phyloP scores from a whole-genome alignment of 176 grass and related monocot genomes.

The Juncus effusus region DNA sequence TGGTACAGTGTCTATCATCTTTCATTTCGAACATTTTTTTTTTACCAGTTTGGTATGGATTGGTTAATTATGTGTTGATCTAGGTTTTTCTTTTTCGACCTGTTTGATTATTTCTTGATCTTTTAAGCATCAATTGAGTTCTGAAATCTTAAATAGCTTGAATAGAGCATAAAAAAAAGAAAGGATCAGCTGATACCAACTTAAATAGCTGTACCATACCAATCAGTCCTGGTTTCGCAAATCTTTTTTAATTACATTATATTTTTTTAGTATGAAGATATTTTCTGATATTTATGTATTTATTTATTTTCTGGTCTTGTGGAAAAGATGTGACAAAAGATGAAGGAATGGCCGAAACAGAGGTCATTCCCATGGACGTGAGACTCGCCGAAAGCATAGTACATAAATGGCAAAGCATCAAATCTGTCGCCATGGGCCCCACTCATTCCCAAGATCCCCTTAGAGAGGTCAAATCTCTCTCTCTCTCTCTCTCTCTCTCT shows the following conservation, averaged over 20 bases:
- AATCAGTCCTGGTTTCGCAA: too few species aligned
- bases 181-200: too few species aligned
- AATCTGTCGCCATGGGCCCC: slow-evolving; percentile 72
- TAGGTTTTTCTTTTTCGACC: too few species aligned
- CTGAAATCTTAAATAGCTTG: too few species aligned
- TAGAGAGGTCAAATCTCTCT: slow-evolving; percentile 51
- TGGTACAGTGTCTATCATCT: slow-evolving; percentile 9
- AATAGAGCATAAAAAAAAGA: too few species aligned
- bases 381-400: slow-evolving; percentile 70
- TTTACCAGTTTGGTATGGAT: too few species aligned
- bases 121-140: too few species aligned
- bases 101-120: too few species aligned
- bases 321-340: slow-evolving; percentile 31
- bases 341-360: slow-evolving; percentile 28
- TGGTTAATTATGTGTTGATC: too few species aligned
- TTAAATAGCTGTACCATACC: too few species aligned
- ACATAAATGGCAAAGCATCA: slow-evolving; percentile 82
- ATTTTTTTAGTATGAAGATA: background rate
- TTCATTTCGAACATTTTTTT: too few species aligned
- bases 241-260: too few species aligned
- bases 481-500: background rate
- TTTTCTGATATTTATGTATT: slow-evolving; percentile 6
- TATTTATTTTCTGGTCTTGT: slow-evolving; percentile 7
- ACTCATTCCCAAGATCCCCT: slow-evolving; percentile 53
- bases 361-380: slow-evolving; percentile 70